Evolutionary conservation across 352 stramenopile genomes (phyloP).

Genomic region (Globisporangium iwayamae): DNA sequence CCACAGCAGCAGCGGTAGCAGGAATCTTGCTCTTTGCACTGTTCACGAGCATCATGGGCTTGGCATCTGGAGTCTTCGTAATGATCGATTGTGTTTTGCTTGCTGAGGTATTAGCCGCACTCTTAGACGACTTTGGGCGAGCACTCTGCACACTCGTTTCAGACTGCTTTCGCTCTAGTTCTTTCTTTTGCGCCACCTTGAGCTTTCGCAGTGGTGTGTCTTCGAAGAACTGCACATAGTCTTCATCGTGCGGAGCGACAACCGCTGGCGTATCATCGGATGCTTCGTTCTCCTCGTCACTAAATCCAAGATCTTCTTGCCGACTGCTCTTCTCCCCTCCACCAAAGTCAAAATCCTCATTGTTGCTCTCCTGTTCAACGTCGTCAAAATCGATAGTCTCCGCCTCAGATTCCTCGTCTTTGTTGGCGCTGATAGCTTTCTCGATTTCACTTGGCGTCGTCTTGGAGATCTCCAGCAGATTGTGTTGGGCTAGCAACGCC

Average conservation of each 20-base stretch:
- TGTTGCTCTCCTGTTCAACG: slow-evolving; percentile 5
- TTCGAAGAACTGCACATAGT: slow-evolving; percentile 18
- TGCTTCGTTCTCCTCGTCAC: slow-evolving; percentile 36
- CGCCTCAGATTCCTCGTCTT: slow-evolving; percentile 11
- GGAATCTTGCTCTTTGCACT: neutral
- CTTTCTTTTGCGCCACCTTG: slow-evolving; percentile 15
- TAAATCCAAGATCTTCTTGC: slow-evolving; percentile 16
- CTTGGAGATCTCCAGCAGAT: neutral
- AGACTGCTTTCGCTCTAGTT: slow-evolving; percentile 1
- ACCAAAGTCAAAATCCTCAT: slow-evolving; percentile 8
- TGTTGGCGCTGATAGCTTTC: neutral
- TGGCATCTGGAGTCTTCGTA: slow-evolving; percentile 5
- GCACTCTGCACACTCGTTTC: neutral
- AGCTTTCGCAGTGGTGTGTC: slow-evolving; percentile 13
- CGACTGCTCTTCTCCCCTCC: slow-evolving; percentile 4
- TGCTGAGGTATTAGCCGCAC: neutral
- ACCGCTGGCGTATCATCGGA: slow-evolving; percentile 10
- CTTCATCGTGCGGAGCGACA: slow-evolving; percentile 11
- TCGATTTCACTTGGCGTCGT: neutral
- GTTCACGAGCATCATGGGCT: slow-evolving; percentile 2
- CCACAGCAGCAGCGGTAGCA: neutral
- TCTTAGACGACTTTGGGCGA: neutral
- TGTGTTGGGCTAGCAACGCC: slow-evolving; percentile 4
- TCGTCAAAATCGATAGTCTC: slow-evolving; percentile 15
- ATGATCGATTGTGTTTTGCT: neutral